Conservation (phyloP, 345 rosid genomes). For the Geranium rotundifolium region DNA sequence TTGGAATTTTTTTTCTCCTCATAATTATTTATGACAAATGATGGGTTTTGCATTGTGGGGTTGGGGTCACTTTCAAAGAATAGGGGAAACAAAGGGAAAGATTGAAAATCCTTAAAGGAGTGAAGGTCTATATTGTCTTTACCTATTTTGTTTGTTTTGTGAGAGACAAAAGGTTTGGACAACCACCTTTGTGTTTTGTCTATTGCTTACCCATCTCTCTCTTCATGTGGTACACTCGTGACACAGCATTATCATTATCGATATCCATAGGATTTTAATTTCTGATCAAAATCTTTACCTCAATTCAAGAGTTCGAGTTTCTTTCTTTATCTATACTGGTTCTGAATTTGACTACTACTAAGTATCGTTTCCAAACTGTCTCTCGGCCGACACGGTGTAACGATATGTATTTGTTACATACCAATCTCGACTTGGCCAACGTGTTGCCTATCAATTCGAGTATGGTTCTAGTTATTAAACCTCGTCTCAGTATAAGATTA, state of each 20-base stretch:
- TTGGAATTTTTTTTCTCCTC: too few relatives aligned
- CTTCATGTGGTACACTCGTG: background rate
- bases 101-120: background rate
- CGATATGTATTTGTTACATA: too few relatives aligned
- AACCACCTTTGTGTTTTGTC: background rate
- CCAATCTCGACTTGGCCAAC: too few relatives aligned
- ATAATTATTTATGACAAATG: too few relatives aligned
- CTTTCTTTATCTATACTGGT: too few relatives aligned
- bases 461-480: too few relatives aligned
- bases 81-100: background rate
- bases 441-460: too few relatives aligned
- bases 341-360: too few relatives aligned
- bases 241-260: background rate
- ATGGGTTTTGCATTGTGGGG: background rate
- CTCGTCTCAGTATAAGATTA: too few relatives aligned
- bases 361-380: too few relatives aligned
- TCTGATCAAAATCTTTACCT: background rate
- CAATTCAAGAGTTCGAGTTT: too few relatives aligned
- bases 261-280: background rate
- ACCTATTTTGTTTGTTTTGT: background rate
- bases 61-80: background rate
- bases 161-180: background rate
- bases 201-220: background rate
- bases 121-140: background rate
- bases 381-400: too few relatives aligned